Percentiles rank a stretch among this genome's conserved stretches.
These are phyloP conservation scores for Aureobasidium sp. DNA, from an alignment of 2,329 filamentous ascomycete genomes.

Conservation along the genomic window DNA sequence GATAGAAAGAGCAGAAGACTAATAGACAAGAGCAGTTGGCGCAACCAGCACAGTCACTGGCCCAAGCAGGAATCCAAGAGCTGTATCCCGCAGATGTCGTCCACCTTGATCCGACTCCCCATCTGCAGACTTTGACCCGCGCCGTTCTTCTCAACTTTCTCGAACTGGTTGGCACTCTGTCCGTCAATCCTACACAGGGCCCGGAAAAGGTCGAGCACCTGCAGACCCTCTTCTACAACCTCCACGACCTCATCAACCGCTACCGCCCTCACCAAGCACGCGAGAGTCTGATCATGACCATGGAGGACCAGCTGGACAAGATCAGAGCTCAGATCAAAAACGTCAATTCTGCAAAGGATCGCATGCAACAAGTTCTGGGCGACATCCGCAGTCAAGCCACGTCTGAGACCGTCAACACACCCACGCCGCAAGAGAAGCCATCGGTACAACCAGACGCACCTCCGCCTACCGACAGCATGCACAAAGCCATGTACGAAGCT, in stretches of 20 bases:
- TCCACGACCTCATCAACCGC: constrained; percentile 88
- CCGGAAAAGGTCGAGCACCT: constrained; percentile 70
- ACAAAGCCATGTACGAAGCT: constrained; percentile 18
- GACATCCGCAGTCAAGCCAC: constrained; percentile 4
- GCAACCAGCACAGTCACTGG: constrained; percentile 59
- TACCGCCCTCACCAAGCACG: constrained; percentile 89
- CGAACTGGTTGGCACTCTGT: constrained; percentile 68
- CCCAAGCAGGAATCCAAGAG: constrained; percentile 63
- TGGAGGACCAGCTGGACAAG: constrained; percentile 74
- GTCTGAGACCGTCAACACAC: neutral
- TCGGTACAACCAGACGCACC: neutral
- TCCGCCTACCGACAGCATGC: neutral
- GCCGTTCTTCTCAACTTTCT: constrained; percentile 84
- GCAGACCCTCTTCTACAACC: constrained; percentile 77
- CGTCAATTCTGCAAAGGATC: constrained; percentile 60
- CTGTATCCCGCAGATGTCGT: constrained; percentile 48
- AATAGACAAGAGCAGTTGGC: constrained; percentile 34
- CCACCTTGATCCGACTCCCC: constrained; percentile 41
- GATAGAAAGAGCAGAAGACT: constrained; percentile 16
- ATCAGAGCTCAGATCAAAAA: constrained; percentile 66
- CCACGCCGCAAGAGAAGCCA: neutral
- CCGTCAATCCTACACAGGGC: constrained; percentile 56
- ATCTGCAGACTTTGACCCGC: constrained; percentile 68
- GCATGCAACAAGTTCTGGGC: constrained; percentile 56
- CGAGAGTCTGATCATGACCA: constrained; percentile 77